Evolutionary conservation across 2,329 filamentous ascomycete species (phyloP), one percentile per base, ranked within the genome.

Genomic region (Ilyonectria mors-panacis): DNA sequence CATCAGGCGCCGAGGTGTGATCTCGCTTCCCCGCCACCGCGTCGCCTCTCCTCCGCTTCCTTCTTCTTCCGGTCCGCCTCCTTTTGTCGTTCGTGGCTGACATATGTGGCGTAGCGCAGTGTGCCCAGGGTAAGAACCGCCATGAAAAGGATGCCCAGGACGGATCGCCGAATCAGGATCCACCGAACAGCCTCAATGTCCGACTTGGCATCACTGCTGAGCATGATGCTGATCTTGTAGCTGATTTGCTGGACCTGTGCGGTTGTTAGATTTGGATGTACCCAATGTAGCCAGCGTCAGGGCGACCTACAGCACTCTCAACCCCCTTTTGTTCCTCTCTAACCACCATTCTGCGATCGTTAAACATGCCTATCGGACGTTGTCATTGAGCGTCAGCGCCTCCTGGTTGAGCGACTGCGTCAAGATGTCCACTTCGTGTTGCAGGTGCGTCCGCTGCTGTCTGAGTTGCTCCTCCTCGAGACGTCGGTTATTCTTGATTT

Each of bases 351-450:
- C 95, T 96, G 48, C 97, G 90, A 78, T 99, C 95, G 77, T 98
- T 95, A 79, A 98, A 98, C 87, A 98, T 92, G 64, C 94, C 95
- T 78, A n/a, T n/a, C 95, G 94, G n/a, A 98, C 87, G 62, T 95
- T 94, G 78, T 99, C 95, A 75, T 94, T 96, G 66, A 98, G 84
- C 37, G 89, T 92, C 62, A 91, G 83, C 28, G 95, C 86, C 78
- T 98, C 95, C 80, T 98, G 95, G 37, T 91, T 93, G 65, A 98
- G 85, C 54, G 91, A 89, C 83, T 98, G 96, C 62, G 89, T 91
- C 61, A 98, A 80, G 19, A 97, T 97, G 79, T 99, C 96, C n/a
- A 95, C 91, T 79, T 98, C 96, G 79, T 98, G 95, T 83, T 98
- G 94, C 71, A 99, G 81, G 55, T 95, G 90, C 4, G 92, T 94